phyloP scores from a whole-genome alignment of 805 yeast genomes.

The Yamadazyma sp. region DNA sequence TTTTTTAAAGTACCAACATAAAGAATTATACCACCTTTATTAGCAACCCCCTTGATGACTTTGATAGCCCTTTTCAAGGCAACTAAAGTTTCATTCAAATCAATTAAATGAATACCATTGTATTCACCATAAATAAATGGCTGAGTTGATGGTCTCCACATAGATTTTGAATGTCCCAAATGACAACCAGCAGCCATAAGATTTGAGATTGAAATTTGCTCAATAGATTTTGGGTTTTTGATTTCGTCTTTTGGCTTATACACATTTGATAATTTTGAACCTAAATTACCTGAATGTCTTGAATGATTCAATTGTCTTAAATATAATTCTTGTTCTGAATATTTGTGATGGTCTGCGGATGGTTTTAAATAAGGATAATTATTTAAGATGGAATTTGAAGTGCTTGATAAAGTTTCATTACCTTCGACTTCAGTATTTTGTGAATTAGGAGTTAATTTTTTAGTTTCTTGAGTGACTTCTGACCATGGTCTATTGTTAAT shows the following conservation, averaged over 20 bases:
- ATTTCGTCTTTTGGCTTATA: constrained; percentile 70
- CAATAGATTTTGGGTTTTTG: constrained; percentile 52
- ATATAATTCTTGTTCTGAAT: constrained; percentile 72
- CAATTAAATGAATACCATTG: constrained; percentile 88
- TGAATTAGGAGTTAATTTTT: constrained; percentile 5
- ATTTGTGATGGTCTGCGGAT: constrained; percentile 60
- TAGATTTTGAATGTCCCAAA: constrained; percentile 82
- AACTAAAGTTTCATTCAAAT: constrained; percentile 75
- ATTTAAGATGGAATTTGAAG: constrained; percentile 26
- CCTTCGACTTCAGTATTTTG: constrained; percentile 1
- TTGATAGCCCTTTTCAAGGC: constrained; percentile 78
- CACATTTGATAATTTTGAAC: constrained; percentile 60
- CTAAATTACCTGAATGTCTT: constrained; percentile 51
- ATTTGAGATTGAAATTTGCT: constrained; percentile 62
- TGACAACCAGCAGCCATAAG: constrained; percentile 92
- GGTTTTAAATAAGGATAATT: constrained; percentile 63
- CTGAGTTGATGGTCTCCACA: constrained; percentile 78
- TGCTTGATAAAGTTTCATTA: constrained; percentile 16
- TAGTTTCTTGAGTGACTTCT: constrained; percentile 4
- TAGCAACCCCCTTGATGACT: constrained; percentile 79
- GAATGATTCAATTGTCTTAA: constrained; percentile 70
- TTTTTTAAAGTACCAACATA: constrained; percentile 83
- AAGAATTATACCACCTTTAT: constrained; percentile 79
- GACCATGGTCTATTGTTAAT: constrained; percentile 35
- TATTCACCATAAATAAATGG: constrained; percentile 86